Evolutionary conservation across 495 filamentous ascomycete species (phyloP), one percentile per base, ranked within the genome.

Genomic region (Penicillium odoratum): DNA sequence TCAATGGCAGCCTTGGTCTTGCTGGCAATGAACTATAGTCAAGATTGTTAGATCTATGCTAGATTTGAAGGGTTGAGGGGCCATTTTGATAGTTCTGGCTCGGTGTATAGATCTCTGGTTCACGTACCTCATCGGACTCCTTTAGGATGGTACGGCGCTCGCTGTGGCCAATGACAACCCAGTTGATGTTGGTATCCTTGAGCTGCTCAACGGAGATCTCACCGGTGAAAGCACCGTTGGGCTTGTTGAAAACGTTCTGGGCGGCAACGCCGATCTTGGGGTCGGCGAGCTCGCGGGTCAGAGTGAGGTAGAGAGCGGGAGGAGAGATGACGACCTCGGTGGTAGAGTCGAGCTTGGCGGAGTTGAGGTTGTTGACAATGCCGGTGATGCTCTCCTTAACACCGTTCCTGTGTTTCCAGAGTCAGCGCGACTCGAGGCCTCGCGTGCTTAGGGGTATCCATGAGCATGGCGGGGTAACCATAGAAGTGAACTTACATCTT

Each of bases 191-290:
- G 75, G 81, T 83, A 74, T 97, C 94, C 72, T 87, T 87, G 66
- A 98, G 84, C 77, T 98, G 95, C 59, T 86, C 78, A 57, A 92
- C 92, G 63, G 84, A 88, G 79, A 98, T 95, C 77, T 98, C 94
- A 68, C 95, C 94, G 28, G 94, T 98, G 83, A 90, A 97, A 58
- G 95, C 94, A 65, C 95, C 94, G 72, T 96, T 93, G 69, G 91
- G 90, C 81, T 92, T 93, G 82, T 97, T 88, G 77, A 84, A 98
- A 74, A 97, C 90, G 69, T 98, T 97, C 81, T 98, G 94, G 46
- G 94, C 85, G 45, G 92, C 88, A 53, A 98, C 89, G 61, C 88
- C 84, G 67, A 97, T 82, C 55, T 84, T 83, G 48, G 76, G 34
- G 67, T 83, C 77, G 68, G 90, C 84, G 68, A 87, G 81, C 68